A percentile compares a stretch with the other conserved stretches of the same genome.
phyloP scores from a whole-genome alignment of 2,329 filamentous ascomycete genomes.

The Thelonectria blattea region DNA sequence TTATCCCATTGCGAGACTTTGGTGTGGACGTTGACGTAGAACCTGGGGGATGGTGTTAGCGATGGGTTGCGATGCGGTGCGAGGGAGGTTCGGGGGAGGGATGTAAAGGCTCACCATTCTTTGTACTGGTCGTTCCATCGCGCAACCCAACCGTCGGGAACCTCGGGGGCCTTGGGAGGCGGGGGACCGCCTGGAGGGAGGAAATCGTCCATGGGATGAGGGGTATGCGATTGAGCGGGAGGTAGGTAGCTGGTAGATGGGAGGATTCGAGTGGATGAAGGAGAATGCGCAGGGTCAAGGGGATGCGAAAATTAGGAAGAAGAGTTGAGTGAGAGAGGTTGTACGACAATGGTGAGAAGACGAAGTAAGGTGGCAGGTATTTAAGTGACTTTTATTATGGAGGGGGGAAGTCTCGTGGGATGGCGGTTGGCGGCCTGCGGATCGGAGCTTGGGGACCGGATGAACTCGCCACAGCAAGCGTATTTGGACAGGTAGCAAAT shows the following conservation, averaged over 20 bases:
- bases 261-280: not conserved
- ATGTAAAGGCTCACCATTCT: slow-evolving; percentile 68
- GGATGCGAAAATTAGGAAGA: not conserved
- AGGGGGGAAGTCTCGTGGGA: not conserved
- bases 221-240: not conserved
- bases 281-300: not conserved
- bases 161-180: slow-evolving; percentile 68
- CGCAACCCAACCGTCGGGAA: slow-evolving; percentile 74
- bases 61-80: slow-evolving; percentile 4
- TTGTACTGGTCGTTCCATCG: slow-evolving; percentile 88
- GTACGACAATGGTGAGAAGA: not conserved
- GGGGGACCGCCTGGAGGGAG: slow-evolving; percentile 60
- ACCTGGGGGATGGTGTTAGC: slow-evolving; percentile 58
- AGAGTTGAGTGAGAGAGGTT: not conserved
- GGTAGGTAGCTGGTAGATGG: not conserved
- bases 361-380: not conserved
- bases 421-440: slow-evolving; percentile 4
- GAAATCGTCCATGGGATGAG: slow-evolving; percentile 59
- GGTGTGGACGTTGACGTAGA: slow-evolving; percentile 88
- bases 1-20: slow-evolving; percentile 92
- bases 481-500: not conserved
- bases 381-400: not conserved
- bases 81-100: not conserved
- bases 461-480: slow-evolving; percentile 1
- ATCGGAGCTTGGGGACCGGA: slow-evolving; percentile 1